Evolutionary conservation across 768 basidiomycete genomes (phyloP).

Genomic region (Boletus huronensis): DNA sequence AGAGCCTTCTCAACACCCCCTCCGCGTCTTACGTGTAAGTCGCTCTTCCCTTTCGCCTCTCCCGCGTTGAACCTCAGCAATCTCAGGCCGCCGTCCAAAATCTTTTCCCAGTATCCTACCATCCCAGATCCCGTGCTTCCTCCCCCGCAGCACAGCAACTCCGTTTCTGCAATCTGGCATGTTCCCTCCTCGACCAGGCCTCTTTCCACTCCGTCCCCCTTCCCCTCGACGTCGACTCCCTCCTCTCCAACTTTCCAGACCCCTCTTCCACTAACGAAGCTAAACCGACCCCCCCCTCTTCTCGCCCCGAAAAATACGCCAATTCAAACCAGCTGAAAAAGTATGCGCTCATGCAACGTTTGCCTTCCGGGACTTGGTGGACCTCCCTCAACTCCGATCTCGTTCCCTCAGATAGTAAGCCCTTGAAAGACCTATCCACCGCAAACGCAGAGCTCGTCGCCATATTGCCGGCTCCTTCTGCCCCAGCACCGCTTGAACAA

Average conservation of each 20-base stretch:
- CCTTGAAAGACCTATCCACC: conserved; percentile 51
- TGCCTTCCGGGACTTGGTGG: conserved; percentile 79
- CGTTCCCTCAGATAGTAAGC: conserved; percentile 35
- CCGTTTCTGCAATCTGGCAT: conserved; percentile 71
- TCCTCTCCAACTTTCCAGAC: conserved; percentile 34
- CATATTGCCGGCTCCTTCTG: conserved; percentile 61
- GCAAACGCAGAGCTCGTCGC: conserved; percentile 75
- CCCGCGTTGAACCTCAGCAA: conserved; percentile 1
- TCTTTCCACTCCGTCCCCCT: conserved; percentile 47
- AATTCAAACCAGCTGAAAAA: conserved; percentile 38
- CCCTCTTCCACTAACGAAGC: conserved; percentile 23
- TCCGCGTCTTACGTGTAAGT: conserved; percentile 56
- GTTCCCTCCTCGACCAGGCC: conserved; percentile 68
- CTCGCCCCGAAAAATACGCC: conserved; percentile 27
- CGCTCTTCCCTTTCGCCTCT: conserved; percentile 10
- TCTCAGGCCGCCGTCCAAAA: conserved; percentile 59
- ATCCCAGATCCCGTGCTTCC: conserved; percentile 61
- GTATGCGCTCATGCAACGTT: conserved; percentile 76
- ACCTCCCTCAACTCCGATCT: conserved; percentile 57
- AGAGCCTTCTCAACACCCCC: conserved; percentile 50
- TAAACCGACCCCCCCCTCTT: conserved; percentile 9
- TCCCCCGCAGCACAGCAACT: conserved; percentile 65
- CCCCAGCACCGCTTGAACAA: conserved; percentile 30
- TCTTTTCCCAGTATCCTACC: conserved; percentile 65
- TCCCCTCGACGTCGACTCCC: conserved; percentile 43